Conservation (phyloP, 1,139 yeast species). For the Yamadazyma siamensis region DNA sequence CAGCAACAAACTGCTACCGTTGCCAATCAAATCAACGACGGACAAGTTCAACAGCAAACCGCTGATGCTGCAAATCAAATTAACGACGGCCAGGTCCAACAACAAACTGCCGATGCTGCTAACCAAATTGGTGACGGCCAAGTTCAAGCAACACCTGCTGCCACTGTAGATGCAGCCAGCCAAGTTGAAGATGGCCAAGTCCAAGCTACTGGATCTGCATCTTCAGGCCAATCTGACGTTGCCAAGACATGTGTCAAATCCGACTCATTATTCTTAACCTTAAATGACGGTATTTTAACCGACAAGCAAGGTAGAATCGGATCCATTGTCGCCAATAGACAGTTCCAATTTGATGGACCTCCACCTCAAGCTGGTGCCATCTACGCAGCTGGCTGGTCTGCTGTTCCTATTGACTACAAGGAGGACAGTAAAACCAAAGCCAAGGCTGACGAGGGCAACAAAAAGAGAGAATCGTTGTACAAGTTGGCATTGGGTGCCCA, state of each 20-base stretch:
- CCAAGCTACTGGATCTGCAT: conserved; percentile 19
- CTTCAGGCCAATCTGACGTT: conserved; percentile 21
- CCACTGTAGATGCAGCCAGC: conserved; percentile 29
- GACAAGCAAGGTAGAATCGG: conserved; percentile 38
- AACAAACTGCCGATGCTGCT: conserved; percentile 26
- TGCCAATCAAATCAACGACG: conserved; percentile 31
- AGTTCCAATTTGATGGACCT: conserved; percentile 45
- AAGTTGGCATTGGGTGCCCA: conserved; percentile 38
- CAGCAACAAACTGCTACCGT: conserved; percentile 36
- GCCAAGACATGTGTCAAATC: conserved; percentile 22
- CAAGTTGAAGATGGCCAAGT: conserved; percentile 26
- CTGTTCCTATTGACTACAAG: conserved; percentile 25
- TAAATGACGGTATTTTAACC: conserved; percentile 26
- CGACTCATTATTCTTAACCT: conserved; percentile 26
- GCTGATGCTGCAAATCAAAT: conserved; percentile 48
- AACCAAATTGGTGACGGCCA: conserved; percentile 31
- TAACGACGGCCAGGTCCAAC: conserved; percentile 63
- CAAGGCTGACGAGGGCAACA: conserved; percentile 14
- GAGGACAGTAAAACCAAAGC: conserved; percentile 13
- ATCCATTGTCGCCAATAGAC: conserved; percentile 43
- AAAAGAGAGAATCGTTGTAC: conserved; percentile 22
- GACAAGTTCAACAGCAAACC: conserved; percentile 34
- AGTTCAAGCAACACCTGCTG: conserved; percentile 32
- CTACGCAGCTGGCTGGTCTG: conserved; percentile 39
- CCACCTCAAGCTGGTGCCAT: conserved; percentile 44